phyloP scores from a whole-genome alignment of 2,329 filamentous ascomycete genomes.

The Aspergillus fructus region DNA sequence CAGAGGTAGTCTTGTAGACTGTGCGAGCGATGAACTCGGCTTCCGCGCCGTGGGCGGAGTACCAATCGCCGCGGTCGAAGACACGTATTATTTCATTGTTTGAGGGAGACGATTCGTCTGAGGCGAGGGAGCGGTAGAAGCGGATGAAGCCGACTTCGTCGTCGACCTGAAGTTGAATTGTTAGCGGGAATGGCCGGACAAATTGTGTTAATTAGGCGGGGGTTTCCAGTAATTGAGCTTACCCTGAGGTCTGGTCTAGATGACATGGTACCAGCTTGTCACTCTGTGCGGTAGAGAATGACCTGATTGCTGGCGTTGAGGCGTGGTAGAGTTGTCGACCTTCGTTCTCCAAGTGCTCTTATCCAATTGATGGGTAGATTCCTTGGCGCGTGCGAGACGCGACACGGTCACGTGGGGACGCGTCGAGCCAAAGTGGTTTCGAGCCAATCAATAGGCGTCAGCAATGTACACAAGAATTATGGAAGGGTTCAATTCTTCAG shows the following conservation, averaged over 20 bases:
- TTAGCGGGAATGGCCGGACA: not conserved
- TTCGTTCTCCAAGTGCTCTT: not conserved
- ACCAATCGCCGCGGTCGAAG: conserved; percentile 93
- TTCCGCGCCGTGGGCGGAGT: conserved; percentile 63
- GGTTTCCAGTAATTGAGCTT: conserved; percentile 5
- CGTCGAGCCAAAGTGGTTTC: conserved; percentile 24
- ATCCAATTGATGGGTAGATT: not conserved
- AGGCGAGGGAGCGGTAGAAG: conserved; percentile 84
- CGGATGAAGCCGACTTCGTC: conserved; percentile 97
- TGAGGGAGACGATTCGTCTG: not conserved
- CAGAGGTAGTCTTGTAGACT: conserved; percentile 98
- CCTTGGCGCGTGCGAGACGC: conserved; percentile 10
- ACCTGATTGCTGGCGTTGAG: conserved; percentile 10
- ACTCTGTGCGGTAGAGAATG: conserved; percentile 11
- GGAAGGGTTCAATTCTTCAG: not conserved
- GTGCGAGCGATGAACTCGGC: conserved; percentile 54
- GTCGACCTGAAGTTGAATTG: conserved; percentile 64
- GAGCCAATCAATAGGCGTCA: conserved; percentile 10
- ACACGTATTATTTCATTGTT: conserved; percentile 68
- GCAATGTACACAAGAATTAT: not conserved
- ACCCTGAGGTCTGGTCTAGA: conserved; percentile 73
- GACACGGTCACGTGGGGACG: conserved; percentile 35
- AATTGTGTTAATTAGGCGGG: not conserved
- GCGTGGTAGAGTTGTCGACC: not conserved
- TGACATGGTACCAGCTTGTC: conserved; percentile 55